These are phyloP conservation scores for Fusarium sp. DNA, from an alignment of 2,329 filamentous ascomycete species.

Conservation along the genomic window DNA sequence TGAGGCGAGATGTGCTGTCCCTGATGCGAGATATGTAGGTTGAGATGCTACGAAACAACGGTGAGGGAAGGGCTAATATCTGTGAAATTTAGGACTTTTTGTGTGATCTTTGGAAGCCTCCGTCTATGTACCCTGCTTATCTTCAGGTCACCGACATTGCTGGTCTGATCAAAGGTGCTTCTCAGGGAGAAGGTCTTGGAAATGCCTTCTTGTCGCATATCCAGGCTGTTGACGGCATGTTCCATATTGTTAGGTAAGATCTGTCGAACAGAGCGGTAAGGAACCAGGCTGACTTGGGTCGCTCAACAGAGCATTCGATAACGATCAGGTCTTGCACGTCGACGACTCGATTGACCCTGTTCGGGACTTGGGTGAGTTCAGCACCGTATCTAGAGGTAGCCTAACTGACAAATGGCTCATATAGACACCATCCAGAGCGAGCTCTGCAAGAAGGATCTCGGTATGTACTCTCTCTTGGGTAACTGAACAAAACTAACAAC, in stretches of 20 bases:
- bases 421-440: slow-evolving; percentile 42
- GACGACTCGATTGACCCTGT: slow-evolving; percentile 58
- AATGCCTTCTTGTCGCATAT: slow-evolving; percentile 58
- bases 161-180: slow-evolving; percentile 56
- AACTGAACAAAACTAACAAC: neutral
- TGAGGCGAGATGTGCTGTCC: slow-evolving; percentile 57
- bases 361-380: slow-evolving; percentile 52
- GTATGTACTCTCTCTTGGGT: neutral
- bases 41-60: neutral
- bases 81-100: slow-evolving; percentile 51
- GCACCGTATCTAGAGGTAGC: neutral
- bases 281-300: neutral
- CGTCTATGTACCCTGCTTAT: slow-evolving; percentile 56
- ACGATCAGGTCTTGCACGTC: slow-evolving; percentile 57
- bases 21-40: slow-evolving; percentile 56
- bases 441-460: slow-evolving; percentile 52
- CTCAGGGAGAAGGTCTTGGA: slow-evolving; percentile 55
- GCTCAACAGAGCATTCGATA: slow-evolving; percentile 52
- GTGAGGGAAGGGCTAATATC: slow-evolving; percentile 2
- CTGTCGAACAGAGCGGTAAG: fast-evolving
- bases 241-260: slow-evolving; percentile 53
- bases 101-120: slow-evolving; percentile 57
- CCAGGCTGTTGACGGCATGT: slow-evolving; percentile 58
- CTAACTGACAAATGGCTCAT: neutral
- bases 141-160: slow-evolving; percentile 59